These are phyloP conservation scores for Cercospora beticola DNA, from an alignment of 2,329 filamentous ascomycete genomes.

Conservation along the genomic window DNA sequence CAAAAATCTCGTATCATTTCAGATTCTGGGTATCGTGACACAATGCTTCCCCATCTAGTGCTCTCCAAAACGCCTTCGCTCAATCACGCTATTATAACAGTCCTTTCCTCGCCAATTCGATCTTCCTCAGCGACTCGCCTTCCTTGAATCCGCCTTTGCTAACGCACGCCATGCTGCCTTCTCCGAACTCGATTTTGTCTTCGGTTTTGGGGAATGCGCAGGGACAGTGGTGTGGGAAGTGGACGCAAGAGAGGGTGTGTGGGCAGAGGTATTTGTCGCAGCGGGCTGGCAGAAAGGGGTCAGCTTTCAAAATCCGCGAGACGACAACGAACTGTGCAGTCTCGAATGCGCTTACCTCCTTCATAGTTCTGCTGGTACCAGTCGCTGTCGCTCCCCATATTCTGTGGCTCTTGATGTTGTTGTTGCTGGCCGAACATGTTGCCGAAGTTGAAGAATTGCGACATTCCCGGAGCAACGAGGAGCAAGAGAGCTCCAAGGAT, in stretches of 20 bases:
- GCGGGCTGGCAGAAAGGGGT: constrained; percentile 54
- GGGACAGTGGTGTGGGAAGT: constrained; percentile 95
- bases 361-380: constrained; percentile 75
- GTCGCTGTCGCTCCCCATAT: constrained; percentile 78
- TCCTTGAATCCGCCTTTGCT: constrained; percentile 73
- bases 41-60: not conserved
- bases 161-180: constrained; percentile 71
- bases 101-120: constrained; percentile 78
- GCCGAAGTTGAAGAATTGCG: constrained; percentile 92
- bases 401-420: constrained; percentile 65
- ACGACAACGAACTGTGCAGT: too few species aligned
- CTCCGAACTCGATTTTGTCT: constrained; percentile 67
- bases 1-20: not conserved
- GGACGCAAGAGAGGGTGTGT: constrained; percentile 88
- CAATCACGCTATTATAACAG: constrained; percentile 54
- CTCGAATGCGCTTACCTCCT: constrained; percentile 52
- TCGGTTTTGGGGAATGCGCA: constrained; percentile 72
- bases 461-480: constrained; percentile 58
- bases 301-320: not conserved
- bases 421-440: constrained; percentile 79
- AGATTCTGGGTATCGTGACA: constrained; percentile 7
- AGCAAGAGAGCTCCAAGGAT: constrained; percentile 51
- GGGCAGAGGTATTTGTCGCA: constrained; percentile 95
- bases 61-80: not conserved
- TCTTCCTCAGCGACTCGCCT: constrained; percentile 70